Percentiles rank a stretch among this genome's conserved stretches.
Conservation (phyloP, 2,329 filamentous ascomycete genomes). For the Penicillium digitatum region DNA sequence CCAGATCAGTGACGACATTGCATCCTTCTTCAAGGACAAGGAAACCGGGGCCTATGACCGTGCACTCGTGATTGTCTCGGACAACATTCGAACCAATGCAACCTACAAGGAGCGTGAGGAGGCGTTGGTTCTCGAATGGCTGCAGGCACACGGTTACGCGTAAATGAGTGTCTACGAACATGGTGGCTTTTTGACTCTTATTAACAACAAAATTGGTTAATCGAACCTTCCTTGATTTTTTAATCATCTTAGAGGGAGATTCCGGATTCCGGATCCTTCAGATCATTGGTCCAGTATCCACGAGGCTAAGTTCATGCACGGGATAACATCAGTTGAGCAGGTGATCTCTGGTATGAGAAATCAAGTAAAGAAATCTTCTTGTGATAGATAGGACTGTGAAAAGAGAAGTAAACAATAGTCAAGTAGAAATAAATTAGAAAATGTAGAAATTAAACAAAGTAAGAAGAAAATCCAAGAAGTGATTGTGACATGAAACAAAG, state of each 20-base stretch:
- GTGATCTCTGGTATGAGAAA: not conserved
- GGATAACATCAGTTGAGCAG: conserved; percentile 2
- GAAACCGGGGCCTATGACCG: conserved; percentile 83
- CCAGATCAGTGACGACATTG: conserved; percentile 69
- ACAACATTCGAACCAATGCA: conserved; percentile 78
- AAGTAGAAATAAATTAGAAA: not conserved
- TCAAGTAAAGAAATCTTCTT: too few relatives aligned
- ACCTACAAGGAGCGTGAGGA: conserved; percentile 77
- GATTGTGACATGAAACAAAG: conserved; percentile 21
- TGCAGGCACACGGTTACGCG: conserved; percentile 60
- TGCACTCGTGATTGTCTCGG: conserved; percentile 76
- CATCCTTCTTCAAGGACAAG: conserved; percentile 78
- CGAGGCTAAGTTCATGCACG: conserved; percentile 9
- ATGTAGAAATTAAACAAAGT: not conserved
- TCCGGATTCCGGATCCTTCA: not conserved
- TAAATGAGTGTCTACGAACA: conserved; percentile 10
- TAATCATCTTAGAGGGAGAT: not conserved
- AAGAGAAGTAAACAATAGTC: not conserved
- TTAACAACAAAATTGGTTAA: not conserved
- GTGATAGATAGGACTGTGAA: not conserved
- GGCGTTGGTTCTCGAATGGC: conserved; percentile 71
- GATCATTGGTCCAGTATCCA: not conserved
- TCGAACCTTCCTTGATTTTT: not conserved
- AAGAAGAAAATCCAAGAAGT: conserved; percentile 8
- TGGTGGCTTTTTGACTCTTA: not conserved